Evolutionary conservation across 1,284 basidiomycete species (phyloP), one percentile per base, ranked within the genome.

Genomic region (Fistulinella cinereoalba): DNA sequence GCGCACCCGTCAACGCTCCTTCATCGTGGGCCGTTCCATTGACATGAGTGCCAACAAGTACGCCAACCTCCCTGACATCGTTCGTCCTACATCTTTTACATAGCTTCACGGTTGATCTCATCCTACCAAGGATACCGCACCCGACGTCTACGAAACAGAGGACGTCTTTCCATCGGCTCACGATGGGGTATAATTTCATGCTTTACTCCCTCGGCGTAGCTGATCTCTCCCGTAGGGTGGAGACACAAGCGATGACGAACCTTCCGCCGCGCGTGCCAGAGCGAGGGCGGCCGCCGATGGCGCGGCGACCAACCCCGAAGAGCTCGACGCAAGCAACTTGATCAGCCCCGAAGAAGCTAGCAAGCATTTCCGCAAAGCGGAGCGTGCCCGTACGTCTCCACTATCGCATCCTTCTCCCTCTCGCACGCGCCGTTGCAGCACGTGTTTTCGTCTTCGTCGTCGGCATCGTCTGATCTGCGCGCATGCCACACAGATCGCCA

Each of bases 131-230:
- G 92, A 95, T 65, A 90, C 89, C 8, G 91, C 90, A 2, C 89
- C 82, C 34, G 93, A 97, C 64, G 80, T 96, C 31, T 97, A 96
- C 62, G 93, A 97, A 67, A 96, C 93, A 0, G 84, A 90, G 41
- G 92, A 96, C 55, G 73, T 81, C 21, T 76, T 83, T 53, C 77
- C 77, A 6, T 68, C 76, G 10, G 61, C 78, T 13, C 71, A 76
- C 44, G 66, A 70, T 31, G 71, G 71, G 47, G 80, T 79, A 54
- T 46, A 74, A 68, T 36, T 41, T 29, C 12, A 6, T 56, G 50
- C 60, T 54, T 42, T 24, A 45, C 47, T 15, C 5, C 41, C 28
- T 29, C 37, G 18, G 24, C 22, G 28, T 6, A 2, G 22, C 46
- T 51, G 34, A 49, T 52, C 2, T 38, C 40, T 51, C 24, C 15